Evolutionary conservation across 1,284 basidiomycete genomes (phyloP).

Genomic region (Coniferiporia sulphurascens): DNA sequence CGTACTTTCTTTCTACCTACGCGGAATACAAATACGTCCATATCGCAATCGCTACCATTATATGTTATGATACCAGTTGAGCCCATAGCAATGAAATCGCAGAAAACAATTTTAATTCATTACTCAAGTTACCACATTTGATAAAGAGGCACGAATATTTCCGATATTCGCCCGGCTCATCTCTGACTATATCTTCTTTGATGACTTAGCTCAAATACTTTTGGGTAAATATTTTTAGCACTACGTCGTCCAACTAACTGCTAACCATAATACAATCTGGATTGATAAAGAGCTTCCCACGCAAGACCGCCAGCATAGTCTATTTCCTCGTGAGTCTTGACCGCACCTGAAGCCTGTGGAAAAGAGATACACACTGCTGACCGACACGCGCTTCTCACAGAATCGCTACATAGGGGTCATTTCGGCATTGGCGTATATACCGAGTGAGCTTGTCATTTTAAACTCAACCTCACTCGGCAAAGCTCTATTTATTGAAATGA

Average conservation of each 20-base stretch:
- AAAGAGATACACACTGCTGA: no score
- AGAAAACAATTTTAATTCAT: background rate
- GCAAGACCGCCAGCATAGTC: background rate
- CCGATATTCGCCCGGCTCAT: background rate
- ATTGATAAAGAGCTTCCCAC: background rate
- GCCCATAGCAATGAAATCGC: background rate
- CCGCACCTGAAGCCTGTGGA: no score
- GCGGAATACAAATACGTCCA: background rate
- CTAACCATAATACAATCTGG: no score
- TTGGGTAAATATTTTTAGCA: background rate
- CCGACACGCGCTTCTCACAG: no score
- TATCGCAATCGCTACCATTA: background rate
- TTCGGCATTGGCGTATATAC: no score
- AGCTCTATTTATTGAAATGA: no score
- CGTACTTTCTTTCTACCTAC: background rate
- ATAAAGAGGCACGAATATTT: background rate
- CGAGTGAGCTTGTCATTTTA: no score
- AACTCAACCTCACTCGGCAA: no score
- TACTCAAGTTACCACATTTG: background rate
- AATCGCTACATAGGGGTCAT: no score
- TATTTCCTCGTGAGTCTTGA: background rate
- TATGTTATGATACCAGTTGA: constrained; percentile 7
- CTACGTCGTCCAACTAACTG: background rate
- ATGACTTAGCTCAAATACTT: background rate
- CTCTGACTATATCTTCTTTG: no score